These are phyloP conservation scores for Chlorella ohadii DNA, from an alignment of 139 green algal species.

Conservation along the genomic window DNA sequence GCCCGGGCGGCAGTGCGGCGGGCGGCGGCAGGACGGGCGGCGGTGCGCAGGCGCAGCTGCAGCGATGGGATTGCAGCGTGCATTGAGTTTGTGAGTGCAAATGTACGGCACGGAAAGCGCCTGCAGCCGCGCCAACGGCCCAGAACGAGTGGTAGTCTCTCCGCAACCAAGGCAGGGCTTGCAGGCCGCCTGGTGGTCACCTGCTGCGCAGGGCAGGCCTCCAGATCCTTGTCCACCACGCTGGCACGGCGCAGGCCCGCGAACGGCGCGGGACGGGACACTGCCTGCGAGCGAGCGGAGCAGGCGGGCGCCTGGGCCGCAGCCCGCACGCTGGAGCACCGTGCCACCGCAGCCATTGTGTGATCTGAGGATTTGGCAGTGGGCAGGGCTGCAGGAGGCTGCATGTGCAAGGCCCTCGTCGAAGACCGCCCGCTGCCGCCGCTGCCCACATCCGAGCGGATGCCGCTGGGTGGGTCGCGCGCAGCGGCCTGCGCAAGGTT, in stretches of 20 bases:
- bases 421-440: too few relatives aligned
- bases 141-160: not conserved
- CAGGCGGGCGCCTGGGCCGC: not conserved
- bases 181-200: not conserved
- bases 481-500: too few relatives aligned
- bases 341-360: not conserved
- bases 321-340: conserved; percentile 3
- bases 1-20: not conserved
- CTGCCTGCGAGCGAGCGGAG: not conserved
- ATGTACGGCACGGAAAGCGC: too few relatives aligned
- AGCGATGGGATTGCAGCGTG: not conserved
- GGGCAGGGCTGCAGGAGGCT: too few relatives aligned
- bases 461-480: too few relatives aligned
- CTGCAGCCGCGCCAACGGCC: too few relatives aligned
- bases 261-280: conserved; percentile 1
- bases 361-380: too few relatives aligned
- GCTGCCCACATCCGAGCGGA: too few relatives aligned
- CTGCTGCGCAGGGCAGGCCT: conserved; percentile 14
- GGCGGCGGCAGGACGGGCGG: not conserved
- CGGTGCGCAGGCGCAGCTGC: not conserved
- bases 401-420: too few relatives aligned
- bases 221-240: not conserved
- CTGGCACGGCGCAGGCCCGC: conserved; percentile 8
- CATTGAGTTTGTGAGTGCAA: not conserved
- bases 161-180: not conserved